These are phyloP conservation scores for Silene noctiflora DNA, from an alignment of 179 eudicot genomes.

Conservation along the genomic window DNA sequence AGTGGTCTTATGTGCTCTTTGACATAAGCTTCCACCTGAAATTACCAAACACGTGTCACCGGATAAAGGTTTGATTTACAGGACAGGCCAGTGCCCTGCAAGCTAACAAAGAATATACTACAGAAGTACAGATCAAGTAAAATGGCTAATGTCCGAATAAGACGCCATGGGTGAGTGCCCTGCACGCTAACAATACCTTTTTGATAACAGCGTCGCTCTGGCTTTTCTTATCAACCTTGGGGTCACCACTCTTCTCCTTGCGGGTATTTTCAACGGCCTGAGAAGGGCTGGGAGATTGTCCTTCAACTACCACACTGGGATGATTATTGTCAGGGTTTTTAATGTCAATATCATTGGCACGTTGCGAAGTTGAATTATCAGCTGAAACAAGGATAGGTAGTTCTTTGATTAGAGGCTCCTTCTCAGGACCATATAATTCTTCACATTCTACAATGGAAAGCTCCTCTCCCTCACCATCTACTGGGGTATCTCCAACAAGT, in stretches of 20 bases:
- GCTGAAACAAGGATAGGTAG: slow-evolving; percentile 35
- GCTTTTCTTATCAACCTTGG: slow-evolving; percentile 32
- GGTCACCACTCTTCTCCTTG: slow-evolving; percentile 35
- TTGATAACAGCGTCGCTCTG: slow-evolving; percentile 39
- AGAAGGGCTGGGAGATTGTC: slow-evolving; percentile 28
- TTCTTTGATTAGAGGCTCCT: slow-evolving; percentile 45
- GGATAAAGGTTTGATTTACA: not conserved
- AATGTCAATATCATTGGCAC: slow-evolving; percentile 23
- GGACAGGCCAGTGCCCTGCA: not conserved
- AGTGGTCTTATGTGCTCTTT: slow-evolving; percentile 93
- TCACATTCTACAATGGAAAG: slow-evolving; percentile 69
- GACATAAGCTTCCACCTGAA: slow-evolving; percentile 78
- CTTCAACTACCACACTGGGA: slow-evolving; percentile 22
- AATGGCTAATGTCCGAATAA: not conserved
- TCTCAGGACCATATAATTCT: slow-evolving; percentile 85
- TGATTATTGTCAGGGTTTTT: slow-evolving; percentile 22
- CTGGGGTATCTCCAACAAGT: slow-evolving; percentile 31
- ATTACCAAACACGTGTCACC: not conserved
- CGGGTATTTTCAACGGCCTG: slow-evolving; percentile 34
- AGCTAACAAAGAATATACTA: not conserved
- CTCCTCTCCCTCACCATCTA: slow-evolving; percentile 48
- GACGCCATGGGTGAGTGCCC: not conserved
- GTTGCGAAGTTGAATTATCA: slow-evolving; percentile 12
- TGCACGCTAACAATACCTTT: slow-evolving; percentile 44
- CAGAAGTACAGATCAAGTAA: not conserved